A percentile compares a stretch with the other conserved stretches of the same genome.
Conservation (phyloP, 2,329 filamentous ascomycete genomes). For the Gremmenia infestans region DNA sequence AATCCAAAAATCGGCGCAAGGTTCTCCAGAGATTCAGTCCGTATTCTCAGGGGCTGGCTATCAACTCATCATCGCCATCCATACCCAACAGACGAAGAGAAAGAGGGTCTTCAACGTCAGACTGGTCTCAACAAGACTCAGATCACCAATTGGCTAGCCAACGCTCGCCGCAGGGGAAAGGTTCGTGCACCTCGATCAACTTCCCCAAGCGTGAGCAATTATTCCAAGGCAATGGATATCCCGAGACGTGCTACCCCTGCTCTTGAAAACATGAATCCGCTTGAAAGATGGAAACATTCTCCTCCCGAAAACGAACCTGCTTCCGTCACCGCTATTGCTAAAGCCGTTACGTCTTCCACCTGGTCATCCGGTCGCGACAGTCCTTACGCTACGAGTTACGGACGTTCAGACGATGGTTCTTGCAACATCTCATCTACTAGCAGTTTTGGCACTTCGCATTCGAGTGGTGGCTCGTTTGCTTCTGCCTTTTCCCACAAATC, state of each 20-base stretch:
- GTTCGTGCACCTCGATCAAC: constrained; percentile 61
- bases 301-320: constrained; percentile 67
- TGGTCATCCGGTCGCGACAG: constrained; percentile 52
- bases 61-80: constrained; percentile 74
- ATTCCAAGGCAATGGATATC: constrained; percentile 66
- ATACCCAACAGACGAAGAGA: constrained; percentile 84
- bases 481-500: constrained; percentile 57
- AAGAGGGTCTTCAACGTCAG: constrained; percentile 69
- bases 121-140: constrained; percentile 80
- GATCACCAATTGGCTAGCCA: constrained; percentile 89
- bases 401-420: constrained; percentile 58
- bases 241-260: constrained; percentile 55
- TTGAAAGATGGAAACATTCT: constrained; percentile 65
- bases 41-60: constrained; percentile 80
- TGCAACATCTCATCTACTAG: constrained; percentile 56
- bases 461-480: constrained; percentile 52
- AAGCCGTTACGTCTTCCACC: constrained; percentile 50
- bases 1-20: constrained; percentile 64
- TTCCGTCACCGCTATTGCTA: constrained; percentile 56
- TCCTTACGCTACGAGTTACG: constrained; percentile 44
- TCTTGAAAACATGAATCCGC: constrained; percentile 52
- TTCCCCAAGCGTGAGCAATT: constrained; percentile 60
- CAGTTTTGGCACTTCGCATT: constrained; percentile 57
- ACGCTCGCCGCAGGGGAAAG: constrained; percentile 79
- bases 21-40: constrained; percentile 76